Conservation (phyloP, 1,284 basidiomycete genomes). For the Fomitiporia mediterranea region DNA sequence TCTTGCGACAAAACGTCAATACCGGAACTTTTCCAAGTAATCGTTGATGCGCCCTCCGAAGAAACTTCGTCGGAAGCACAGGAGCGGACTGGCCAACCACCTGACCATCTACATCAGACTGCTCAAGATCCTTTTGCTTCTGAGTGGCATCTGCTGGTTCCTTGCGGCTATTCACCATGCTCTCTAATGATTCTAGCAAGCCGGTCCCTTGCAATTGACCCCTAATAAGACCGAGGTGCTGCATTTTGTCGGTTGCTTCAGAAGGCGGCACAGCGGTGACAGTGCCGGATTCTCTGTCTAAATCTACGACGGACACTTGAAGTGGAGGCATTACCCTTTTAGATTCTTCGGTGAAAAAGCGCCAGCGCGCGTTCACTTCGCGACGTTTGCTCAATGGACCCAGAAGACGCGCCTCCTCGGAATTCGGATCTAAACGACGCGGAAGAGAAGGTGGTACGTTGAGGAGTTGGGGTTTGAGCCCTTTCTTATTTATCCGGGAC, state of each 20-base stretch:
- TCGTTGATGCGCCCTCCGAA: slow-evolving; percentile 60
- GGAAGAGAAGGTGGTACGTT: slow-evolving; percentile 52
- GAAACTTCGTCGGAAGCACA: slow-evolving; percentile 48
- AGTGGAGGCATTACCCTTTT: slow-evolving; percentile 58
- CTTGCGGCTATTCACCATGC: slow-evolving; percentile 36
- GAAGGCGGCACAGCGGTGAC: not conserved
- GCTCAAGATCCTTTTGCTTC: not conserved
- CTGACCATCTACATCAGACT: slow-evolving; percentile 28
- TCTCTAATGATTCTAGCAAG: slow-evolving; percentile 45
- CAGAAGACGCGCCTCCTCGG: slow-evolving; percentile 53
- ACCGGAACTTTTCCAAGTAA: slow-evolving; percentile 56
- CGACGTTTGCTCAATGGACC: slow-evolving; percentile 68
- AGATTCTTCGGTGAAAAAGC: slow-evolving; percentile 53
- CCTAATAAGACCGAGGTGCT: slow-evolving; percentile 29
- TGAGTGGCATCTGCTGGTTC: slow-evolving; percentile 9
- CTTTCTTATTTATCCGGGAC: slow-evolving; percentile 43
- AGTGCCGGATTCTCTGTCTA: slow-evolving; percentile 17
- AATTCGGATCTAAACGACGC: slow-evolving; percentile 47
- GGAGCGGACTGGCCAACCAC: slow-evolving; percentile 13
- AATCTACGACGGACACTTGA: slow-evolving; percentile 33
- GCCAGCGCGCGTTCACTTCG: slow-evolving; percentile 67
- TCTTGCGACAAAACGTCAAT: slow-evolving; percentile 33
- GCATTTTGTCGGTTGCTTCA: slow-evolving; percentile 14
- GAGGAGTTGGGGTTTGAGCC: slow-evolving; percentile 38
- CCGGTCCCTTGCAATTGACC: slow-evolving; percentile 42